Evolutionary conservation across 2,329 filamentous ascomycete species (phyloP).

Genomic region (Ophioceras dolichostomum): DNA sequence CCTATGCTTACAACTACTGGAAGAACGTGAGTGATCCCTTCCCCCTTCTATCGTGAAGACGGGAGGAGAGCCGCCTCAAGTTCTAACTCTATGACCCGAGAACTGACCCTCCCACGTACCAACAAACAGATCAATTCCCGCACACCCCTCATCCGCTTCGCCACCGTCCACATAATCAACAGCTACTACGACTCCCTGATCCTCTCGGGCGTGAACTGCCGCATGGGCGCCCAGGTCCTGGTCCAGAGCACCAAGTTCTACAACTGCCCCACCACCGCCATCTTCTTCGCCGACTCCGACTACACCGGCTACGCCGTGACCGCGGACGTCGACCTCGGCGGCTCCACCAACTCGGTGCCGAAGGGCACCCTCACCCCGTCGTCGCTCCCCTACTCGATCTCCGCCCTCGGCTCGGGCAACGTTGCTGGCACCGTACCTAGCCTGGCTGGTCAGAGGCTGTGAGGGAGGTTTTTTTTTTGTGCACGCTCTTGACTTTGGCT

Average conservation of each 20-base stretch:
- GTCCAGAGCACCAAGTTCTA: constrained; percentile 42
- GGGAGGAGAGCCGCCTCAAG: no score
- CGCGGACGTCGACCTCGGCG: constrained; percentile 30
- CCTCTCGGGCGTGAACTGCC: constrained; percentile 40
- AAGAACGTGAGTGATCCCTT: no score
- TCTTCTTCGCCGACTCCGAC: constrained; percentile 27
- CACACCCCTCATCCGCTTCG: constrained; percentile 51
- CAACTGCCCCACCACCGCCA: constrained; percentile 21
- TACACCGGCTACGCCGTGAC: constrained; percentile 25
- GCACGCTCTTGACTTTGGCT: no score
- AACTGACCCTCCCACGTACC: no score
- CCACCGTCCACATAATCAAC: constrained; percentile 44
- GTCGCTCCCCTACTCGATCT: constrained; percentile 40
- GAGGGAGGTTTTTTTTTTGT: no score
- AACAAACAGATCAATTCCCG: no score
- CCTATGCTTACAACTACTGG: constrained; percentile 57
- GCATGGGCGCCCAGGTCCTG: constrained; percentile 43
- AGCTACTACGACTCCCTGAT: constrained; percentile 32
- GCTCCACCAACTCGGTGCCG: constrained; percentile 32
- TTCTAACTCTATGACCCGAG: no score
- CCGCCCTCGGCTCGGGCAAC: constrained; percentile 32
- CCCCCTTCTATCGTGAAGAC: no score
- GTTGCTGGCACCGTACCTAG: constrained; percentile 29
- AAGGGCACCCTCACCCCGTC: constrained; percentile 33
- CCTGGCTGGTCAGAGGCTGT: constrained; percentile 25